These are phyloP conservation scores for Achlya hypogyna DNA, from an alignment of 352 stramenopile genomes.

Conservation along the genomic window DNA sequence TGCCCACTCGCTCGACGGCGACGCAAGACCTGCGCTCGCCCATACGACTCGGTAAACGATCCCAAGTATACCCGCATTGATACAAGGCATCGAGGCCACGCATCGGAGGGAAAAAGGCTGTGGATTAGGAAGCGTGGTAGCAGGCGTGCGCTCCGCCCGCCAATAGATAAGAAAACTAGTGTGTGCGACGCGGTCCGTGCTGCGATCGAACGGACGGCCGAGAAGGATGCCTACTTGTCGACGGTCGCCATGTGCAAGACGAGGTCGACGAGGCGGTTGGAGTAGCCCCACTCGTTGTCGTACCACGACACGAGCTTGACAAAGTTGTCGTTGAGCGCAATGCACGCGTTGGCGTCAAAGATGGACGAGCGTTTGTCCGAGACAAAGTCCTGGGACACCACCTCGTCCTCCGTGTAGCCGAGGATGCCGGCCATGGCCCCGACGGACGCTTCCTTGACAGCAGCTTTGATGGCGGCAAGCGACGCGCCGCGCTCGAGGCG, in stretches of 20 bases:
- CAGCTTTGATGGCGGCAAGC: conserved; percentile 86
- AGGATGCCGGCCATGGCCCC: conserved; percentile 74
- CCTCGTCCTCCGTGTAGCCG: conserved; percentile 36
- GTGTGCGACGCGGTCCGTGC: too few species aligned
- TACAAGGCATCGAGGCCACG: too few species aligned
- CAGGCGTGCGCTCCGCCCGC: too few species aligned
- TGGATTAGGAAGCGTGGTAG: too few species aligned
- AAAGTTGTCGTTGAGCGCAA: conserved; percentile 89
- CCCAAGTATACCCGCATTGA: too few species aligned
- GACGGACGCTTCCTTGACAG: conserved; percentile 86
- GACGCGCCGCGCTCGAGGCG: conserved; percentile 79
- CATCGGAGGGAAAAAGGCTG: too few species aligned
- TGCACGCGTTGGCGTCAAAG: conserved; percentile 55
- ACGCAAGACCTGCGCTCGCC: too few species aligned
- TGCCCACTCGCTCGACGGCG: too few species aligned
- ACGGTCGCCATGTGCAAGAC: conserved; percentile 38
- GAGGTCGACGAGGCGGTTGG: conserved; percentile 72
- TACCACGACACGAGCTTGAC: conserved; percentile 94
- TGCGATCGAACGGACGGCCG: too few species aligned
- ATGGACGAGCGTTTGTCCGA: conserved; percentile 19
- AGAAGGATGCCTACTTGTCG: too few species aligned
- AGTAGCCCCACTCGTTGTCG: conserved; percentile 95
- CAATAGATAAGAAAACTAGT: too few species aligned
- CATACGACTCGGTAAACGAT: too few species aligned
- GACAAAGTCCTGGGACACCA: conserved; percentile 22